Base-by-base conservation (phyloP, 2,329 filamentous ascomycete genomes). In the Aureobasidium sp. region DNA sequence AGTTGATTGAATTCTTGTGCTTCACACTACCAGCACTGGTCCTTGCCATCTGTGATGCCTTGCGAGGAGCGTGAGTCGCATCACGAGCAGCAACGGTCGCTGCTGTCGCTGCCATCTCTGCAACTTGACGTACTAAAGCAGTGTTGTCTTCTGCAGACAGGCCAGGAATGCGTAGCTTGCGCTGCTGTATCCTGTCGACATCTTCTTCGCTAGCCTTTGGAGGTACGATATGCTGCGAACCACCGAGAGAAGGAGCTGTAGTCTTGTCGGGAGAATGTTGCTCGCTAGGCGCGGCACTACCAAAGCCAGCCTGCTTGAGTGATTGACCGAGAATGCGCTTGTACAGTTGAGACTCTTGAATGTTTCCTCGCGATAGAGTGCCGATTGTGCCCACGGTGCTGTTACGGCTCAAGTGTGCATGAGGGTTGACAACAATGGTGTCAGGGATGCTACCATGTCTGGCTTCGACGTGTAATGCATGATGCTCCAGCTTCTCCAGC, bases 281-380 rank as follows among this genome's bases (percentile, higher is more conserved):
- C 54, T 65, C 63, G 18, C 58, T 51, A 23, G 84, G 79, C 33
- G 85, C 84, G n/a, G 84, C 81, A 45, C 86, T 85, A 7, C 85
- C 78, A 50, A 97, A 80, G 1, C 94, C 95, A 67, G 93, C 91
- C 73, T 97, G 93, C 74, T 91, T 93, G 70, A 98, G 81, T 6
- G 95, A 97, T 79, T 98, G 95, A 6, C 93, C 94, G 7, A 98
- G 84, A 68, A 98, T 97, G 65, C 94, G 91, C 79, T 96, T 97
- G 81, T 98, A 98, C 31, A 98, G 83, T 70, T 94, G 90, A 47
- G 93, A 94, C 65, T 97, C 94, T 53, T 94, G 90, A 69, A 98
- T 93, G 69, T 97, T 93, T 25, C 86, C 81, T 63, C 84, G 85
- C 45, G 84, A 79, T 48, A 89, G 84, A 31, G 70, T 74, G 20